Base-by-base conservation (phyloP, 2,329 filamentous ascomycete species). In the Tothia fuscella region DNA sequence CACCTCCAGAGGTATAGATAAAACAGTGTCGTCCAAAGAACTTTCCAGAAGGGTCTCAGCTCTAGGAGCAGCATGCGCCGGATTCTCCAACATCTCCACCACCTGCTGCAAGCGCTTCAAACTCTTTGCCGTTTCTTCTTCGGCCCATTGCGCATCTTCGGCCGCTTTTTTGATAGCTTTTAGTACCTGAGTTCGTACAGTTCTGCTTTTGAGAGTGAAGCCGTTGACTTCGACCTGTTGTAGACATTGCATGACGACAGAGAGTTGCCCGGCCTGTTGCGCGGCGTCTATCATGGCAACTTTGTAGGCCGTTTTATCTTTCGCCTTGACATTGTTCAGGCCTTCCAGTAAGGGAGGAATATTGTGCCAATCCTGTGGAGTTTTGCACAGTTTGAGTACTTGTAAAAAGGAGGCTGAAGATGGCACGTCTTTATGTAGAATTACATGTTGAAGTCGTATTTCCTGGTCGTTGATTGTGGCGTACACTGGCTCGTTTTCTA, bases 241-340 rank as follows among this genome's bases (percentile, higher is more conserved):
- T 26, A 64, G 36, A 38, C 56, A 57, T 16, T 50, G 48, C 13
- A 62, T 31, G 16, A 63, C 44, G 2, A 55, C 43, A 1, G 50
- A 48, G n/a, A 57, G 29, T n/a, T 51, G 47, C 9, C 56, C 57
- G 13, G 49, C 49, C 16, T 48, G 35, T 5, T 50, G 44, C 4
- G 56, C 56, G 42, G 53, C 55, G 14, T 58, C 40, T 9, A 62
- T 50, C 30, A 61, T 50, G 50, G 56, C 58, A 39, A 56, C 56
- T 40, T 58, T 48, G 30, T 48, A 41, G 22, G 36, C 32, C 9
- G 47, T 41, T 12, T 47, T 47, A 14, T 50, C 21, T 6, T 42
- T 48, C 33, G 47, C 49, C 6, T 50, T 43, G 19, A 51, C 50
- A 2, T 46, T 47, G 31, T 53, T 47, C 26, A 62, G 45, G 12